phyloP scores from a whole-genome alignment of 2,329 filamentous ascomycete species.

The Hymenoscyphus scutula region DNA sequence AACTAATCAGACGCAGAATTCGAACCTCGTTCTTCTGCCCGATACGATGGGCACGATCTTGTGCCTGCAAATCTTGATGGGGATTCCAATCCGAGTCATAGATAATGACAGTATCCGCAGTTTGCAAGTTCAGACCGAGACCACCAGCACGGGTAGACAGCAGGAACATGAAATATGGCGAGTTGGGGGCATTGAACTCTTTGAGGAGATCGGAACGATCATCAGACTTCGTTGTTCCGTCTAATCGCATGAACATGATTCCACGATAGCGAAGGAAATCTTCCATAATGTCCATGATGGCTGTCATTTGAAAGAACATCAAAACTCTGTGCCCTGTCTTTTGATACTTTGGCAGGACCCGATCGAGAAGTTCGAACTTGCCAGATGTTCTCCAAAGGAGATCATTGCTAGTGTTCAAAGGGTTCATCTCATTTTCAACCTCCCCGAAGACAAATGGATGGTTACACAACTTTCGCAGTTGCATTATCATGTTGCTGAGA shows the following conservation, averaged over 20 bases:
- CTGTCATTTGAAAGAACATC: slow-evolving; percentile 99
- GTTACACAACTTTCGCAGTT: slow-evolving; percentile 96
- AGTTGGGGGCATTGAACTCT: slow-evolving; percentile 85
- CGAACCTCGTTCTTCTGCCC: slow-evolving; percentile 99
- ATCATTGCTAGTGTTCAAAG: slow-evolving; percentile 82
- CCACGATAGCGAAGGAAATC: slow-evolving; percentile 87
- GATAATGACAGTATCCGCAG: slow-evolving; percentile 98
- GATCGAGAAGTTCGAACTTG: slow-evolving; percentile 94
- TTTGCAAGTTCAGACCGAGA: slow-evolving; percentile 94
- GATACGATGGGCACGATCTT: slow-evolving; percentile 99
- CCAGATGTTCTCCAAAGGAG: slow-evolving; percentile 91
- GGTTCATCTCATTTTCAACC: slow-evolving; percentile 98
- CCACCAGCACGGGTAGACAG: slow-evolving; percentile 98
- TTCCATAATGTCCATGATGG: slow-evolving; percentile 99
- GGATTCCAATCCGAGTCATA: slow-evolving; percentile 99
- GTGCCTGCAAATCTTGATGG: slow-evolving; percentile 97
- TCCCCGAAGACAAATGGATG: slow-evolving; percentile 98
- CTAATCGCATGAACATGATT: slow-evolving; percentile 84
- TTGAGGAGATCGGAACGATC: slow-evolving; percentile 89
- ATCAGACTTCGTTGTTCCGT: slow-evolving; percentile 96
- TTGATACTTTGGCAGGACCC: slow-evolving; percentile 90
- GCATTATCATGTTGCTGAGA: slow-evolving; percentile 99
- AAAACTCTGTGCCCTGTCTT: slow-evolving; percentile 89
- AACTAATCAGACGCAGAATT: slow-evolving; percentile 91
- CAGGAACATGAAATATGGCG: slow-evolving; percentile 95